phyloP scores from a whole-genome alignment of 768 basidiomycete genomes.

The Serendipita sp. region DNA sequence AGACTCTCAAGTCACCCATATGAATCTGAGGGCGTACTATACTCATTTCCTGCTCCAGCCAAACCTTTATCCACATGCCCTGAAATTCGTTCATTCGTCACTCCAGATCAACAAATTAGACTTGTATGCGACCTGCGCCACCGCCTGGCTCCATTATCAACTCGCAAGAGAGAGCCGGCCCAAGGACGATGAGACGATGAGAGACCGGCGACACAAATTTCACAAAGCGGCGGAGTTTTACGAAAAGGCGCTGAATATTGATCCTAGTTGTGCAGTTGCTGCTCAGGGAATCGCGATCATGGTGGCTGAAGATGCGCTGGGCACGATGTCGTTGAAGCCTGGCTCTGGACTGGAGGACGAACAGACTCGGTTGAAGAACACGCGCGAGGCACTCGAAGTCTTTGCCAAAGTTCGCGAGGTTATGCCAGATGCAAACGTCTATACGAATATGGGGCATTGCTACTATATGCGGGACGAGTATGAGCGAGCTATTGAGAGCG shows the following conservation, averaged over 20 bases:
- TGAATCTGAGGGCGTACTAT: slow-evolving; percentile 86
- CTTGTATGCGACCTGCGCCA: slow-evolving; percentile 78
- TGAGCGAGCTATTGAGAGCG: slow-evolving; percentile 90
- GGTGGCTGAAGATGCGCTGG: slow-evolving; percentile 81
- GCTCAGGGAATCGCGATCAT: slow-evolving; percentile 93
- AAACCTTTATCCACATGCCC: slow-evolving; percentile 51
- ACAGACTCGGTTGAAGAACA: slow-evolving; percentile 49
- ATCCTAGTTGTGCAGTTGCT: slow-evolving; percentile 77
- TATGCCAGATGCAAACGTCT: slow-evolving; percentile 67
- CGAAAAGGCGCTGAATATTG: slow-evolving; percentile 74
- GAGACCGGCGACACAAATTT: slow-evolving; percentile 62
- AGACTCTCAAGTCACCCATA: slow-evolving; percentile 54
- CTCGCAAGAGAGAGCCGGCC: slow-evolving; percentile 67
- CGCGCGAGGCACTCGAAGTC: slow-evolving; percentile 75
- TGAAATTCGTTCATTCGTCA: slow-evolving; percentile 80
- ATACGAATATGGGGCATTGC: slow-evolving; percentile 94
- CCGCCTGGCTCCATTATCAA: slow-evolving; percentile 74
- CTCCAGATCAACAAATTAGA: slow-evolving; percentile 79
- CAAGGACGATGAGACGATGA: slow-evolving; percentile 26
- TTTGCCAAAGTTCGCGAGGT: slow-evolving; percentile 87
- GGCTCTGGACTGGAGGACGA: slow-evolving; percentile 36
- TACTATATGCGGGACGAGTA: slow-evolving; percentile 87
- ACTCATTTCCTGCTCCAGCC: slow-evolving; percentile 82
- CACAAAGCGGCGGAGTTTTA: slow-evolving; percentile 78
- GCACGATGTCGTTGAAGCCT: slow-evolving; percentile 40